phyloP scores from a whole-genome alignment of 2,329 filamentous ascomycete genomes.

The Claviceps fusiformis region DNA sequence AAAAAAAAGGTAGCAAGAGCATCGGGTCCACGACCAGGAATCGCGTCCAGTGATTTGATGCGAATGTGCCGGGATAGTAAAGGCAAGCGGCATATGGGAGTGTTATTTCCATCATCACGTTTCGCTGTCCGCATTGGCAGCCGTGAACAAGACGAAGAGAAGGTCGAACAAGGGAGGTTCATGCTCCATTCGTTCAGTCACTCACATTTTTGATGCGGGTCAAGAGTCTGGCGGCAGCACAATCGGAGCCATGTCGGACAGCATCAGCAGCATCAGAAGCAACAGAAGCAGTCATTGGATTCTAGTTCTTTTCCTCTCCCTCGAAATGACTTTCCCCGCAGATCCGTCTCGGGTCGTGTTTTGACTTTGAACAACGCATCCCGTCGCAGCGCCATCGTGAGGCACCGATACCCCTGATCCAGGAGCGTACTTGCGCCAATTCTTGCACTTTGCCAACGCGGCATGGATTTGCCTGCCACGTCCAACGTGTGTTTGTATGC shows the following conservation, averaged over 20 bases:
- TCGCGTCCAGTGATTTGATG: neutral
- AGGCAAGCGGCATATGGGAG: too few species aligned
- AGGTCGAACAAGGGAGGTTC: neutral
- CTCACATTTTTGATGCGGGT: too few species aligned
- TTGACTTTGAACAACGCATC: neutral
- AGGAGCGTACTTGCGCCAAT: neutral
- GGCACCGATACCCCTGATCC: neutral
- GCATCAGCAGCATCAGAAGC: neutral
- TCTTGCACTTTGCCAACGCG: too few species aligned
- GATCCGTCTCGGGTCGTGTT: neutral
- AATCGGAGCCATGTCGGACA: neutral
- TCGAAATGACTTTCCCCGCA: neutral
- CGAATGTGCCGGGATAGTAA: neutral
- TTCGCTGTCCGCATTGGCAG: neutral
- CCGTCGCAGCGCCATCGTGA: neutral
- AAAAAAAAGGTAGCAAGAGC: neutral
- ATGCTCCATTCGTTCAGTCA: neutral
- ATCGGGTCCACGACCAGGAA: neutral
- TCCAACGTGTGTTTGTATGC: neutral
- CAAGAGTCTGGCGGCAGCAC: neutral
- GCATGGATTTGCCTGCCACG: neutral
- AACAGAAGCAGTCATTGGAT: neutral
- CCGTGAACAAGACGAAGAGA: neutral
- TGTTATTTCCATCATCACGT: neutral
- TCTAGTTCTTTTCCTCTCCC: neutral